These are phyloP conservation scores for Daedalea quercina DNA, from an alignment of 768 basidiomycete genomes.

Conservation along the genomic window DNA sequence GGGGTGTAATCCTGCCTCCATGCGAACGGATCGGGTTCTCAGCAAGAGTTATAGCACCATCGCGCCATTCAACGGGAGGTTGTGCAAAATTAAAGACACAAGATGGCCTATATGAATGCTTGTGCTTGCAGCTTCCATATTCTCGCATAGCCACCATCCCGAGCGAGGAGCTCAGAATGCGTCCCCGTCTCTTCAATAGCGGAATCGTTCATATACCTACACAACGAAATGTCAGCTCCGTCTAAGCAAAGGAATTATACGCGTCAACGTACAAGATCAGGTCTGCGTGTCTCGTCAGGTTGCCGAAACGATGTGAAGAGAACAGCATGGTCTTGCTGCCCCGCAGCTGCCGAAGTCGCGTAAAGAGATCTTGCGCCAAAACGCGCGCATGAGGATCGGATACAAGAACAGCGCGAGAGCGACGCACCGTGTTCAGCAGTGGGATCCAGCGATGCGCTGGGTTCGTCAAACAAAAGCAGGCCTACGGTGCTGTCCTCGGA, in stretches of 20 bases:
- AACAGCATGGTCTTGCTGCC: conserved; percentile 83
- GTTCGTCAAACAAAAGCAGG: conserved; percentile 23
- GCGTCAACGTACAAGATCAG: conserved; percentile 33
- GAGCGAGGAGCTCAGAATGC: conserved; percentile 53
- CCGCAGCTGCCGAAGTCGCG: conserved; percentile 58
- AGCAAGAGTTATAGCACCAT: too few relatives aligned
- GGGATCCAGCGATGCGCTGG: conserved; percentile 32
- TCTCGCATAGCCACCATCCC: conserved; percentile 60
- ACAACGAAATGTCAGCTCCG: too few relatives aligned
- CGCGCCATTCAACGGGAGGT: too few relatives aligned
- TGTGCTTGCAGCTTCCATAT: conserved; percentile 71
- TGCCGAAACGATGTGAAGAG: conserved; percentile 71
- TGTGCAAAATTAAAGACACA: too few relatives aligned
- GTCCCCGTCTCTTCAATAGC: conserved; percentile 58
- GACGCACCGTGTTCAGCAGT: conserved; percentile 64
- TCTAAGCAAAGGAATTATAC: not conserved
- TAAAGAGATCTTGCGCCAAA: conserved; percentile 52
- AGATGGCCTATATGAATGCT: conserved; percentile 40
- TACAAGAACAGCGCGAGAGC: conserved; percentile 40
- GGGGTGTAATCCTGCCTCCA: too few relatives aligned
- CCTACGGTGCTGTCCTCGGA: conserved; percentile 21
- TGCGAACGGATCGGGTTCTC: too few relatives aligned
- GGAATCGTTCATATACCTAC: conserved; percentile 66
- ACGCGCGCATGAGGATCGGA: not conserved
- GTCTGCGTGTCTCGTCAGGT: conserved; percentile 68